phyloP scores from a whole-genome alignment of 2,329 filamentous ascomycete genomes.

The Leptographium flavum region DNA sequence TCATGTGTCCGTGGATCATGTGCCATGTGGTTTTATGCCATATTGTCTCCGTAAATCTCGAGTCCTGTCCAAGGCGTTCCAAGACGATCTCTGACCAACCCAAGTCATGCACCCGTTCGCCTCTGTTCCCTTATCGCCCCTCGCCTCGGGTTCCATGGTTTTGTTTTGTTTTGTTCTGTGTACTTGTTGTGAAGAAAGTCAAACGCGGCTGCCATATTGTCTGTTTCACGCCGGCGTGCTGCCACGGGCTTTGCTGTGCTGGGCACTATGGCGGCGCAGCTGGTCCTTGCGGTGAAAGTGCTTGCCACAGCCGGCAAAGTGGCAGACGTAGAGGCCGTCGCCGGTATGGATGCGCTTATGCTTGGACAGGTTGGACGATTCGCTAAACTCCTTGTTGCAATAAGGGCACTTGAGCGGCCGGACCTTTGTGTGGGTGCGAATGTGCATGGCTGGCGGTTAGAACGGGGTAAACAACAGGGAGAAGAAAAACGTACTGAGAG shows the following conservation, averaged over 20 bases:
- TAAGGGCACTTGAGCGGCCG: conserved; percentile 46
- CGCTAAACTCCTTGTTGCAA: conserved; percentile 45
- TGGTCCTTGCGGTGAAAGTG: conserved; percentile 48
- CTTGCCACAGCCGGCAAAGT: conserved; percentile 33
- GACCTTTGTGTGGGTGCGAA: conserved; percentile 49
- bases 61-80: too few species aligned
- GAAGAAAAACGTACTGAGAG: conserved; percentile 41
- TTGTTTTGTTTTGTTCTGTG: too few species aligned
- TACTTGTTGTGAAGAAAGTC: too few species aligned
- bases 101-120: too few species aligned
- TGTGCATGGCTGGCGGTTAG: conserved; percentile 42
- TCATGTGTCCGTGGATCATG: too few species aligned
- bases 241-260: conserved; percentile 14
- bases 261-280: conserved; percentile 37
- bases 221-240: neutral
- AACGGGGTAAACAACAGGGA: neutral
- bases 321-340: conserved; percentile 35
- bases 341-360: conserved; percentile 47
- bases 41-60: too few species aligned
- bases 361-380: conserved; percentile 54
- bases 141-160: too few species aligned
- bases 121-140: too few species aligned
- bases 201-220: too few species aligned
- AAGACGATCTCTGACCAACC: too few species aligned
- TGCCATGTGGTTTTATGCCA: too few species aligned